Conservation (phyloP, 495 filamentous ascomycete genomes). For the Penicillium crystallinum region DNA sequence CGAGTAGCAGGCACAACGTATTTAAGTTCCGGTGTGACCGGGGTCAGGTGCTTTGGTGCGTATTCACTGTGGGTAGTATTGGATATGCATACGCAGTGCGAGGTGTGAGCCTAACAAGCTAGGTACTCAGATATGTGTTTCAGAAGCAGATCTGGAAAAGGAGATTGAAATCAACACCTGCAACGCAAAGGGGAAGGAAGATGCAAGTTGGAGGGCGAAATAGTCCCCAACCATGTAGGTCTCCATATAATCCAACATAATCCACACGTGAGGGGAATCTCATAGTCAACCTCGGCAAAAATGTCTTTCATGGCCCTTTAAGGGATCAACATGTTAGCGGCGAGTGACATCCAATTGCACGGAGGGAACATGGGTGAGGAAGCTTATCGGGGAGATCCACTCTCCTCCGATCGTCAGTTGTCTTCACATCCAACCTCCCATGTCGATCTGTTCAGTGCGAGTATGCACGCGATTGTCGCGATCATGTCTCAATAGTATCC, state of each 20-base stretch:
- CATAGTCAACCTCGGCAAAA: neutral
- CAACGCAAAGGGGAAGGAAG: too few relatives aligned
- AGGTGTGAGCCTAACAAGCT: too few relatives aligned
- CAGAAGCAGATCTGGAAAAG: too few relatives aligned
- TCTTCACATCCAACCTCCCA: neutral
- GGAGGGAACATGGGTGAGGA: neutral
- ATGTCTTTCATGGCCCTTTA: too few relatives aligned
- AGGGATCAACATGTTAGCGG: neutral
- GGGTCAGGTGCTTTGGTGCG: neutral
- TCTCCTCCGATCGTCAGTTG: neutral
- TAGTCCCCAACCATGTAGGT: too few relatives aligned
- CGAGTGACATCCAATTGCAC: neutral
- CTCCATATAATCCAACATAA: too few relatives aligned
- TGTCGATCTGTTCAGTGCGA: slow-evolving; percentile 14
- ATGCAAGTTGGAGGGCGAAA: too few relatives aligned
- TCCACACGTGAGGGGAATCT: neutral
- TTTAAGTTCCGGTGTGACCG: neutral
- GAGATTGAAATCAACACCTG: too few relatives aligned
- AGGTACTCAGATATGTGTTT: too few relatives aligned
- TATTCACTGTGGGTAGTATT: neutral
- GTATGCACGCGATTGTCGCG: slow-evolving; percentile 7
- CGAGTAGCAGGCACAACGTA: neutral
- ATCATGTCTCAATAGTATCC: neutral
- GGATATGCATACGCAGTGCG: too few relatives aligned
- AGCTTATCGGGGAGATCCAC: neutral